phyloP scores from a whole-genome alignment of 2,329 filamentous ascomycete species.

The Curvularia eragrostidis region DNA sequence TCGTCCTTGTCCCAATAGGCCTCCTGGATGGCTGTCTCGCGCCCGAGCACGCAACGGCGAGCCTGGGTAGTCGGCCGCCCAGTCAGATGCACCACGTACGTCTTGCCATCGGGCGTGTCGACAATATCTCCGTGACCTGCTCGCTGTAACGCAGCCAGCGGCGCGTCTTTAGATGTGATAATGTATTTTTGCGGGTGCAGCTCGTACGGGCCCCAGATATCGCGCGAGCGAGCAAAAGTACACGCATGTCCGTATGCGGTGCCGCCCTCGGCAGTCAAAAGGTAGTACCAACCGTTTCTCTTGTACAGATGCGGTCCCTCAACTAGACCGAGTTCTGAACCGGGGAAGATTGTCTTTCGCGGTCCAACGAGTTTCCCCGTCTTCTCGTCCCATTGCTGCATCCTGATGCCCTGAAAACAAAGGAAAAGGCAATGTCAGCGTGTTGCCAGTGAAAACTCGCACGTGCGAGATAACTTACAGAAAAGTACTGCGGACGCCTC shows the following conservation, averaged over 20 bases:
- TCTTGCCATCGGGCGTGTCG: constrained; percentile 43
- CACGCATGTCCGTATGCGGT: constrained; percentile 51
- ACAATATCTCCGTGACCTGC: constrained; percentile 50
- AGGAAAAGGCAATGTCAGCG: background rate
- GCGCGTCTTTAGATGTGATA: constrained; percentile 50
- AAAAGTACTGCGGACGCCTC: constrained; percentile 53
- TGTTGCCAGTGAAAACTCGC: background rate
- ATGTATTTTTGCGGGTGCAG: constrained; percentile 51
- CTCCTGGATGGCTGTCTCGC: constrained; percentile 60
- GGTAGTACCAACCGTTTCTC: constrained; percentile 46
- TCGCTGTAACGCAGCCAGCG: constrained; percentile 41
- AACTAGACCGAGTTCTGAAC: constrained; percentile 59
- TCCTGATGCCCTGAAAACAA: constrained; percentile 53
- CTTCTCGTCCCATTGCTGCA: constrained; percentile 64
- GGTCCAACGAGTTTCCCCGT: constrained; percentile 62
- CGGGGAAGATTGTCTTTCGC: constrained; percentile 59
- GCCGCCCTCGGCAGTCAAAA: constrained; percentile 49
- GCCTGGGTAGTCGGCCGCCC: constrained; percentile 45
- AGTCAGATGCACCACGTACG: constrained; percentile 45
- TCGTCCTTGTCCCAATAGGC: constrained; percentile 66
- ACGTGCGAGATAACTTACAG: constrained; percentile 37
- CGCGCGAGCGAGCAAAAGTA: constrained; percentile 49
- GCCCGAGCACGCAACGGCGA: constrained; percentile 46
- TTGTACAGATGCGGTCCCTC: constrained; percentile 49
- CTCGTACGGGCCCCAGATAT: constrained; percentile 54